Base-by-base conservation (phyloP, 306 rosid genomes). In the Neltuma alba region DNA sequence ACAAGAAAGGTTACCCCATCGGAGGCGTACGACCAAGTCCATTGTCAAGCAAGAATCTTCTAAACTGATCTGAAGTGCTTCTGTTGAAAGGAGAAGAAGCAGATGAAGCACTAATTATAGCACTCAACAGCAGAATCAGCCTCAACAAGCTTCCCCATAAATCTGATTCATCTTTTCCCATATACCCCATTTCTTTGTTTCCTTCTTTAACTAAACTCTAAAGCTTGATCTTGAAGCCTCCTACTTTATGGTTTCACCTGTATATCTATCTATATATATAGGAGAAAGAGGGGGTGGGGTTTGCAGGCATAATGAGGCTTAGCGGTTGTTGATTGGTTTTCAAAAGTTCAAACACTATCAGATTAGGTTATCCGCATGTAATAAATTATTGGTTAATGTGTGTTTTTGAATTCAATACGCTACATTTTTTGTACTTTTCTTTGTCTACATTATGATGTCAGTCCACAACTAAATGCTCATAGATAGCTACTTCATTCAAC, bases 1-100 rank as follows among this genome's bases (percentile, higher is more conserved):
- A n/a, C n/a, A n/a, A n/a, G n/a, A n/a, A 25, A 57, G 63, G 15
- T 57, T 57, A 57, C 63, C 63, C 63, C 63, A 57, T 57, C 11
- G 63, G 63, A 25, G 63, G 63, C 7, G 63, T 57, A 25, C 33
- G 63, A 12, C 33, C 63, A 21, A 57, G 63, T 57, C 33, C 63
- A 57, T 57, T 57, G 6, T 3, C 63, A 57, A 57, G 63, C 63
- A 57, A 57, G 63, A 23, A 57, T 25, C 63, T 57, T 57, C 63
- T 57, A 12, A 23, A 57, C 63, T 57, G 63, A 57, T 54, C 61
- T 54, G 61, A 54, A n/a, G 40, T 41, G 45, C 45, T 41, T 41
- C 45, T 41, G 45, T 41, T 41, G 45, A 41, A 41, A 10, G 63
- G 2, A 57, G 9, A 6, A 38, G 5, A 3, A 10, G 14, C 33